Base-by-base conservation (phyloP, 768 basidiomycete genomes). In the Floccularia luteovirens region DNA sequence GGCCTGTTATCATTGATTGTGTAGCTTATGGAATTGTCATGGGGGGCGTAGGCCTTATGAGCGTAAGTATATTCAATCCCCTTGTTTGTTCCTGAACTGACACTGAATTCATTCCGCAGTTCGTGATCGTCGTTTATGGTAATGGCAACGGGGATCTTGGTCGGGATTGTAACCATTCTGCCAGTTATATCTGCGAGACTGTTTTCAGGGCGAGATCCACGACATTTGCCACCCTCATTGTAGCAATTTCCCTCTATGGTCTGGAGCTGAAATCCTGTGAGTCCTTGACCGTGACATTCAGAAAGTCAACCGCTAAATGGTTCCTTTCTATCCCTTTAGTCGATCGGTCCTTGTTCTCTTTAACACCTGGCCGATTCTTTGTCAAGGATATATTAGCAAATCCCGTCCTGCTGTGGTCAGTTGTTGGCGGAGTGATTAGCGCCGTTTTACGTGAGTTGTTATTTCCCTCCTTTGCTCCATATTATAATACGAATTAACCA, bases 111-210 rank as follows among this genome's bases (percentile, higher is more conserved):
- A 32, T 22, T 34, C 6, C 5, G 4, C 39, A 63, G 61, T 66
- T 67, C 36, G 57, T 60, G 6, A 62, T 65, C 33, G 58, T 68
- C 14, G 51, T 62, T 5, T 66, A 61, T 35, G 64, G 66, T 2
- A 43, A 51, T 10, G 51, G 56, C 13, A 46, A 56, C 16, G 64
- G 59, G 10, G 47, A 55, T 27, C 54, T 66, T n/a, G 57, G 54
- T 0, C 42, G 39, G 1, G 55, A 54, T 14, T 63, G 63, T 43
- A 66, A 65, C 37, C 57, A 58, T 42, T 41, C 37, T 6, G 36
- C 51, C 3, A 41, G 34, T 2, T 49, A 55, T 19, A 46, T 49
- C 14, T 64, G 62, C 43, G 38, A 49, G 5, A 48, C 47, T 7
- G 64, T 66, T 4, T 63, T 58, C 46, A 52, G 61, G 20, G 66